These are phyloP conservation scores for Macrophomina phaseolina DNA, from an alignment of 2,329 filamentous ascomycete genomes.

Conservation along the genomic window DNA sequence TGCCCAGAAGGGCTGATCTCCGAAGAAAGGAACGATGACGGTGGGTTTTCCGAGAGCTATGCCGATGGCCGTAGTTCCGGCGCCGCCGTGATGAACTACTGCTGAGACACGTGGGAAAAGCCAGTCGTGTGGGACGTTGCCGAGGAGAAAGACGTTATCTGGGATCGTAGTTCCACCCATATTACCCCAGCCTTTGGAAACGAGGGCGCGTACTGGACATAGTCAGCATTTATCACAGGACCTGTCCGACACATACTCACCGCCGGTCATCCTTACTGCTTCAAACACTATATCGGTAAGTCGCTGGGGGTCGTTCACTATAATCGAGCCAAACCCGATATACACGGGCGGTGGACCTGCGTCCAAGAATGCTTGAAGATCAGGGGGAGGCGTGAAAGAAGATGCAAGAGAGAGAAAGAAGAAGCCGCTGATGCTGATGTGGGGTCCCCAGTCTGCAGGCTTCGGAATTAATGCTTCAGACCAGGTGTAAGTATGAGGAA, in stretches of 20 bases:
- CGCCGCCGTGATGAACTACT: slow-evolving; percentile 57
- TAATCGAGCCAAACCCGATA: slow-evolving; percentile 78
- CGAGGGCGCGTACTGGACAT: slow-evolving; percentile 64
- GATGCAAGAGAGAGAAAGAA: slow-evolving; percentile 75
- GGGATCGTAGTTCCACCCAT: slow-evolving; percentile 56
- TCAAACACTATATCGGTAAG: slow-evolving; percentile 76
- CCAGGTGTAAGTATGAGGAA: slow-evolving; percentile 71
- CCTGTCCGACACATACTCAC: not conserved
- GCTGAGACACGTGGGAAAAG: slow-evolving; percentile 56
- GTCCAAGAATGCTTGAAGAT: slow-evolving; percentile 51
- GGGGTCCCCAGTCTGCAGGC: slow-evolving; percentile 70
- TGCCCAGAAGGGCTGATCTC: slow-evolving; percentile 81
- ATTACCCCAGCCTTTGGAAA: slow-evolving; percentile 78
- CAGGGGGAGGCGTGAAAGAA: slow-evolving; percentile 63
- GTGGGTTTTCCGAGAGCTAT: slow-evolving; percentile 74
- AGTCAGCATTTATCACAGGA: no score
- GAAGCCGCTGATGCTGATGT: slow-evolving; percentile 78
- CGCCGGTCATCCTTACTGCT: slow-evolving; percentile 53
- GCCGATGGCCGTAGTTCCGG: slow-evolving; percentile 76
- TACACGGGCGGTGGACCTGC: slow-evolving; percentile 66
- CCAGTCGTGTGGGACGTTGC: slow-evolving; percentile 79
- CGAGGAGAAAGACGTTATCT: slow-evolving; percentile 73
- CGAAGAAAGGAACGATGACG: slow-evolving; percentile 80
- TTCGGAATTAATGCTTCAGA: slow-evolving; percentile 70
- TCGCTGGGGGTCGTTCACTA: slow-evolving; percentile 71